Conservation (phyloP, 2,329 filamentous ascomycete species). For the Colletotrichum sp. region DNA sequence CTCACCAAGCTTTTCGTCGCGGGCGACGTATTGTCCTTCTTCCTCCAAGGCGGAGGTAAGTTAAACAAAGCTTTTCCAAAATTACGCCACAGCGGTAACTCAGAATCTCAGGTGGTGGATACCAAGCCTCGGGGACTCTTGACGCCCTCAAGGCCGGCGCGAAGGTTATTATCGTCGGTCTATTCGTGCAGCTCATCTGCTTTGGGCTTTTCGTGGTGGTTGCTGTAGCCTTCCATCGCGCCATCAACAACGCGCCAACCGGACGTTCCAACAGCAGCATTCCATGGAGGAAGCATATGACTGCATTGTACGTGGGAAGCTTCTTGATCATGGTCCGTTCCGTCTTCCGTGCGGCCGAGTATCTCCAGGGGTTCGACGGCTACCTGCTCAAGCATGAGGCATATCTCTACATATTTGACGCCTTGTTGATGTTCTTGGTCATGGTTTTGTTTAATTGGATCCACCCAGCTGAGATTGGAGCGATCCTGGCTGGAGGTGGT, state of each 20-base stretch:
- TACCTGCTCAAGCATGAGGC: slow-evolving; percentile 38
- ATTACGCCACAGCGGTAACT: not conserved
- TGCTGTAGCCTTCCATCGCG: slow-evolving; percentile 49
- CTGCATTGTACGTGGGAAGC: slow-evolving; percentile 29
- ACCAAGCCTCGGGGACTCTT: slow-evolving; percentile 4
- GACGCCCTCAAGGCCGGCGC: slow-evolving; percentile 35
- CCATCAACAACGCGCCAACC: slow-evolving; percentile 28
- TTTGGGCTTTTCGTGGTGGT: slow-evolving; percentile 59
- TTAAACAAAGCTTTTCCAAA: fast-evolving
- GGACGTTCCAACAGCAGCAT: slow-evolving; percentile 24
- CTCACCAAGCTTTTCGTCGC: slow-evolving; percentile 60
- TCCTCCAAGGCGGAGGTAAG: slow-evolving; percentile 50
- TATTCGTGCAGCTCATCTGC: slow-evolving; percentile 59
- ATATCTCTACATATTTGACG: slow-evolving; percentile 43
- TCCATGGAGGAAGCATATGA: slow-evolving; percentile 36
- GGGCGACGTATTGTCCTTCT: slow-evolving; percentile 58
- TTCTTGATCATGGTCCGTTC: slow-evolving; percentile 45
- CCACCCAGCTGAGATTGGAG: not conserved
- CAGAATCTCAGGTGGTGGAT: not conserved
- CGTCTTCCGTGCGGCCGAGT: slow-evolving; percentile 48
- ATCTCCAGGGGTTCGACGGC: slow-evolving; percentile 37
- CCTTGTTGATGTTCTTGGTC: slow-evolving; percentile 35
- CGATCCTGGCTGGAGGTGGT: not conserved
- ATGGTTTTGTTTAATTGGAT: slow-evolving; percentile 24
- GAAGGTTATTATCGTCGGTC: slow-evolving; percentile 55